phyloP scores from a whole-genome alignment of 1,284 basidiomycete species.

The Cerrena zonata region DNA sequence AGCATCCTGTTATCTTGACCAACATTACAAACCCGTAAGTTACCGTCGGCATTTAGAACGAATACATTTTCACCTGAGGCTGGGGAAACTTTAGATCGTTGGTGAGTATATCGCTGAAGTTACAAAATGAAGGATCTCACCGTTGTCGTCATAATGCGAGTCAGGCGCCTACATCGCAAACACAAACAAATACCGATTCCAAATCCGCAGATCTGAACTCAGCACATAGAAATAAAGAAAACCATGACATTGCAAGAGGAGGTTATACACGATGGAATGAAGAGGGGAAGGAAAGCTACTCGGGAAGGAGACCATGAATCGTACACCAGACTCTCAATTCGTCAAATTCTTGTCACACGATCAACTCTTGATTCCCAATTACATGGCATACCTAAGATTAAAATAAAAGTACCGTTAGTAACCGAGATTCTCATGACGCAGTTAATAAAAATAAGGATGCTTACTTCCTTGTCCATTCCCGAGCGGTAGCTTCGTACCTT shows the following conservation, averaged over 20 bases:
- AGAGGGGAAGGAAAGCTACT: no score
- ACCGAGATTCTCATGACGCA: not conserved
- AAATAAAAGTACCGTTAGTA: slow-evolving; percentile 13
- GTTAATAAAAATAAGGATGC: slow-evolving; percentile 23
- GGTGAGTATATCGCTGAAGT: not conserved
- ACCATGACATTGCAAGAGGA: not conserved
- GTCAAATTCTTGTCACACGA: not conserved
- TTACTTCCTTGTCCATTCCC: slow-evolving; percentile 97
- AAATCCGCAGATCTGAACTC: not conserved
- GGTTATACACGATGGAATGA: not conserved
- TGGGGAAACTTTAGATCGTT: not conserved
- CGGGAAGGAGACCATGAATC: slow-evolving; percentile 3
- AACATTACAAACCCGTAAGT: no score
- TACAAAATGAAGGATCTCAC: not conserved
- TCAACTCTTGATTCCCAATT: no score
- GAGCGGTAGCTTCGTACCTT: slow-evolving; percentile 89
- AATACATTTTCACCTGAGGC: not conserved
- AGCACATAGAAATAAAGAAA: not conserved
- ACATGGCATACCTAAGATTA: slow-evolving; percentile 57
- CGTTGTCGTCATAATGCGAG: not conserved
- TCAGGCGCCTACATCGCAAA: not conserved
- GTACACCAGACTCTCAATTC: slow-evolving; percentile 3
- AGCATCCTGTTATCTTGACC: no score
- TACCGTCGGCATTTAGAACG: not conserved
- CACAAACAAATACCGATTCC: not conserved